phyloP scores from a whole-genome alignment of 202 grass and related monocot species.

The Carex arenaria region DNA sequence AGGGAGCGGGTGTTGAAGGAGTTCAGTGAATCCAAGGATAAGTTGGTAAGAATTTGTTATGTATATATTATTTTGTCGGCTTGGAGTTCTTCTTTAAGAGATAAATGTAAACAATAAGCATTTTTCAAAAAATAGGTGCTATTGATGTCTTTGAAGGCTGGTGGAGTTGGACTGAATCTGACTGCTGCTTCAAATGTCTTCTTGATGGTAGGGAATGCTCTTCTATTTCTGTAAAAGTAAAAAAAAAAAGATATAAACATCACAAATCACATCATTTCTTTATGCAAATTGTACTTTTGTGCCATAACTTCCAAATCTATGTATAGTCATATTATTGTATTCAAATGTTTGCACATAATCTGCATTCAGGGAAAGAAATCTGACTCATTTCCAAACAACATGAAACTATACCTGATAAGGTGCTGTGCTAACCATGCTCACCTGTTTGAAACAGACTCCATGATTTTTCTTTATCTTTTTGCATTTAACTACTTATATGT shows the following conservation, averaged over 20 bases:
- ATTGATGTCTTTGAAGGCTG: conserved; percentile 77
- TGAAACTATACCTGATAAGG: neutral
- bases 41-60: conserved; percentile 40
- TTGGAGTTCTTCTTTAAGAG: neutral
- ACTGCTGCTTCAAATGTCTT: conserved; percentile 91
- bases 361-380: neutral
- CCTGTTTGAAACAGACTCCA: too few relatives aligned
- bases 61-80: conserved; percentile 4
- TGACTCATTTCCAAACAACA: neutral
- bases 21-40: conserved; percentile 61
- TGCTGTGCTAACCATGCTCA: too few relatives aligned
- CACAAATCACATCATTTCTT: neutral
- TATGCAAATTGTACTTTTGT: neutral
- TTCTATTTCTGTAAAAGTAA: neutral
- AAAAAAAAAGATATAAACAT: neutral
- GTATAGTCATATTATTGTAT: neutral
- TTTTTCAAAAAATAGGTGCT: conserved; percentile 51
- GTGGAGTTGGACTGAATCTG: conserved; percentile 82
- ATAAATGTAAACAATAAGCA: neutral
- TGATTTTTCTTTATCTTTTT: neutral
- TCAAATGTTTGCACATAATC: neutral
- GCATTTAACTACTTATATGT: neutral
- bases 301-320: neutral
- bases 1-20: conserved; percentile 67
- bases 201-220: conserved; percentile 48